phyloP scores from a whole-genome alignment of 2,329 filamentous ascomycete species.

The Alternaria incomplexa region DNA sequence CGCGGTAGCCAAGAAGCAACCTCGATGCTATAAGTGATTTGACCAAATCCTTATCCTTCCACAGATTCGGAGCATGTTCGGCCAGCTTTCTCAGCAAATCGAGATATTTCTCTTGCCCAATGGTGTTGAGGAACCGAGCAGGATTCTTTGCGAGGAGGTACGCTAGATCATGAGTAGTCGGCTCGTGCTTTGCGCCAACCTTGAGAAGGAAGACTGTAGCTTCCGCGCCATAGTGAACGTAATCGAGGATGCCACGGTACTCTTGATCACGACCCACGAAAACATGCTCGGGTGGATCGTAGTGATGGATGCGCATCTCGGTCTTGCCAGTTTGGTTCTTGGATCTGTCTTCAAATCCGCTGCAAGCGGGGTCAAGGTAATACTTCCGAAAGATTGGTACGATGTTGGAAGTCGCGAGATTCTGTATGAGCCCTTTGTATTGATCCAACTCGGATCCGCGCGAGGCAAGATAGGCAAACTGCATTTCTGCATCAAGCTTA shows the following conservation, averaged over 20 bases:
- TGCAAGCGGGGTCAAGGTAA: slow-evolving; percentile 37
- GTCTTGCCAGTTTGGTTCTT: slow-evolving; percentile 38
- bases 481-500: slow-evolving; percentile 67
- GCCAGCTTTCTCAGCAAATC: slow-evolving; percentile 81
- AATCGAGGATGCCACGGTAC: slow-evolving; percentile 94
- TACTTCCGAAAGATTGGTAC: slow-evolving; percentile 48
- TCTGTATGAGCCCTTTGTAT: slow-evolving; percentile 30
- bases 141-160: slow-evolving; percentile 84
- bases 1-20: slow-evolving; percentile 84
- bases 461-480: slow-evolving; percentile 85
- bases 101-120: slow-evolving; percentile 87
- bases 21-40: slow-evolving; percentile 74
- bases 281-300: slow-evolving; percentile 73
- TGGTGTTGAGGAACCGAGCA: slow-evolving; percentile 76
- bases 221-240: slow-evolving; percentile 88
- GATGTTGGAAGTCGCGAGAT: slow-evolving; percentile 39
- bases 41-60: slow-evolving; percentile 79
- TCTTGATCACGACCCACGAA: slow-evolving; percentile 77
- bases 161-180: slow-evolving; percentile 84
- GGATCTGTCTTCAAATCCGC: slow-evolving; percentile 43
- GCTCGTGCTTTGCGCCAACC: slow-evolving; percentile 89
- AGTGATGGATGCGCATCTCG: slow-evolving; percentile 53
- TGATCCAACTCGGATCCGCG: slow-evolving; percentile 74
- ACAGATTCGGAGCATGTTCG: slow-evolving; percentile 71
- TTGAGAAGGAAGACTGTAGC: slow-evolving; percentile 89